phyloP scores from a whole-genome alignment of 2,329 filamentous ascomycete species.

The Colletotrichum costaricense region DNA sequence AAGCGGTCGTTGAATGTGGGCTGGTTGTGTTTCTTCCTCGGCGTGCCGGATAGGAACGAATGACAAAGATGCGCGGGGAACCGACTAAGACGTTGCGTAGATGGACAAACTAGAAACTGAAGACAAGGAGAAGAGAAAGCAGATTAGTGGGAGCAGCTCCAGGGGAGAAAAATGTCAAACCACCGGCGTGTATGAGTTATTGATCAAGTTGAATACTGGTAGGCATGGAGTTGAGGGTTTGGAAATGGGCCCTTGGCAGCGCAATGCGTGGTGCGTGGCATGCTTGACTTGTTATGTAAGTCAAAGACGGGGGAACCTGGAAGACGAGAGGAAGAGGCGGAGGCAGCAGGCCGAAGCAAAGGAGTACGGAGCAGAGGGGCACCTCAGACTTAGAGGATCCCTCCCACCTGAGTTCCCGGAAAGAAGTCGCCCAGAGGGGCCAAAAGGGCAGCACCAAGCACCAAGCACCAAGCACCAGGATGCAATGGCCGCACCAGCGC shows the following conservation, averaged over 20 bases:
- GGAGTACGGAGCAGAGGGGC: slow-evolving; percentile 5
- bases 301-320: slow-evolving; percentile 32
- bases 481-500: not conserved
- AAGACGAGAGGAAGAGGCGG: slow-evolving; percentile 28
- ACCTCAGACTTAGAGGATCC: not conserved
- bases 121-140: slow-evolving; percentile 10
- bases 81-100: not conserved
- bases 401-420: not conserved
- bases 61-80: not conserved
- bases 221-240: slow-evolving; percentile 34
- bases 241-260: slow-evolving; percentile 28
- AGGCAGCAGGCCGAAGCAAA: not conserved
- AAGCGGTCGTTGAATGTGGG: not conserved
- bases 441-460: not conserved
- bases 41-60: slow-evolving; percentile 2
- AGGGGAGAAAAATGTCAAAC: slow-evolving; percentile 1
- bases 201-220: slow-evolving; percentile 29
- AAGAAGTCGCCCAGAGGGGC: not conserved
- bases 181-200: slow-evolving; percentile 25
- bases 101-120: slow-evolving; percentile 12
- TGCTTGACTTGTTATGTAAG: slow-evolving; percentile 37
- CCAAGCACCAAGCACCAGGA: not conserved
- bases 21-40: not conserved
- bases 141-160: slow-evolving; percentile 7
- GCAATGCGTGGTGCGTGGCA: slow-evolving; percentile 35